Base-by-base conservation (phyloP, 2,329 filamentous ascomycete species). In the Fusarium pseudocircinatum region DNA sequence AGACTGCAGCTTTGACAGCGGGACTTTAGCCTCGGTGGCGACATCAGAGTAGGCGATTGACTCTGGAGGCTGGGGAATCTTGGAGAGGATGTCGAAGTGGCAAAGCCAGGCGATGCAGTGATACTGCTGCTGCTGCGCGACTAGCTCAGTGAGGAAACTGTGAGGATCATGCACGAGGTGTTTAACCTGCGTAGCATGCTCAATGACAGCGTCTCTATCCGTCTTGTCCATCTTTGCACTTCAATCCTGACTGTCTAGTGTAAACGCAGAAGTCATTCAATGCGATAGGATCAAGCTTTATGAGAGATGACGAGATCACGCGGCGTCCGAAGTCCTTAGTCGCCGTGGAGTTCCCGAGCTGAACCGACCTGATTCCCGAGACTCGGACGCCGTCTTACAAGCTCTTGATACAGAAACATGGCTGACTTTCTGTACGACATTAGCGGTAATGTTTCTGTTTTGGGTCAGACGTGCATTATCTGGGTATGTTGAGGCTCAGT, bases 51-150 rank as follows among this genome's bases (percentile, higher is more conserved):
- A 73, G 12, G 52, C 6, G 18, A 56, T 46, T 0, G 43, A 54
- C 1, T 54, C 53, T 6, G 60, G 56, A 8, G 60, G 70, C 8
- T 59, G 50, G 8, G 70, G 66, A 2, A 73, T 62, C 22, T 9
- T 34, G 10, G 70, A 73, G 24, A 70, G 43, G 13, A 73, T 44
- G 7, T 70, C 30, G 34, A 72, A 72, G 26, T 72, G 52, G 34
- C 70, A 72, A 32, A 72, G 70, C 70, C 70, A 72, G 7, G 66
- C 26, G 7, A 72, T 62, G 30, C 66, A 72, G 66, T 72, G 49
- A 46, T 73, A 72, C 37, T 72, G 70, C 20, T 72, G 70, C 28
- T 72, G 70, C 24, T 72, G 70, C 4, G 54, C 66, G 15, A 70
- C 70, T 3, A 73, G 40, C 36, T 72, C 70, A 34, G 70, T 72